phyloP scores from a whole-genome alignment of 2,329 filamentous ascomycete genomes.

The Aureobasidium vineae region DNA sequence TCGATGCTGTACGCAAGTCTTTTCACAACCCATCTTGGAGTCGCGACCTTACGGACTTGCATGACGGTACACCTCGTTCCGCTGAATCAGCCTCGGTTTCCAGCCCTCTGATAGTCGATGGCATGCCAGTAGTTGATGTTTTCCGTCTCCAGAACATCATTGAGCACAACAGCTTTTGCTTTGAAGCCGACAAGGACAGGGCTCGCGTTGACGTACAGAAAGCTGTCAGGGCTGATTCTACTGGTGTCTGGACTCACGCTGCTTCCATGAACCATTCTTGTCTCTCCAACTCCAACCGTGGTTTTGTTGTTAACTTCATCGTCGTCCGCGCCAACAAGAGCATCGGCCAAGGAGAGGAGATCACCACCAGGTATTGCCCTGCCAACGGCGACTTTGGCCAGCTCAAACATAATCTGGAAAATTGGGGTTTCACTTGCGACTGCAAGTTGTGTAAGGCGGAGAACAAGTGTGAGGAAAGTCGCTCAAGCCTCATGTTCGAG shows the following conservation, averaged over 20 bases:
- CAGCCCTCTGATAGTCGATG: neutral
- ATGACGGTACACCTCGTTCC: neutral
- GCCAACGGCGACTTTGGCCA: neutral
- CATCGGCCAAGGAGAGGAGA: neutral
- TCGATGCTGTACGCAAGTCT: neutral
- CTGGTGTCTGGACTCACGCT: neutral
- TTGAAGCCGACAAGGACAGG: neutral
- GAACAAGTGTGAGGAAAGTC: neutral
- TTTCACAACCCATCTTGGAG: neutral
- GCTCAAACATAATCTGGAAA: neutral
- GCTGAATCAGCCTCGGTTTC: neutral
- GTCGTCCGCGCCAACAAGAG: neutral
- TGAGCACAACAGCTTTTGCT: neutral
- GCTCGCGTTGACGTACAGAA: neutral
- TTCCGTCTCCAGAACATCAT: neutral
- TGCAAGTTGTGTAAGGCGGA: neutral
- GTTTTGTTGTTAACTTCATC: neutral
- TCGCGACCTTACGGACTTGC: neutral
- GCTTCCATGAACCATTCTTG: constrained; percentile 1
- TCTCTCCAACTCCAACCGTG: neutral
- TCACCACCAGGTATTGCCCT: neutral
- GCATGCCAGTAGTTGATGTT: neutral
- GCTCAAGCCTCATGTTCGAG: neutral
- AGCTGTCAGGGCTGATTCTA: neutral
- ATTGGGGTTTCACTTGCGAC: neutral